Evolutionary conservation across 2,329 filamentous ascomycete genomes (phyloP).

Genomic region (Aspergillus caelatus): DNA sequence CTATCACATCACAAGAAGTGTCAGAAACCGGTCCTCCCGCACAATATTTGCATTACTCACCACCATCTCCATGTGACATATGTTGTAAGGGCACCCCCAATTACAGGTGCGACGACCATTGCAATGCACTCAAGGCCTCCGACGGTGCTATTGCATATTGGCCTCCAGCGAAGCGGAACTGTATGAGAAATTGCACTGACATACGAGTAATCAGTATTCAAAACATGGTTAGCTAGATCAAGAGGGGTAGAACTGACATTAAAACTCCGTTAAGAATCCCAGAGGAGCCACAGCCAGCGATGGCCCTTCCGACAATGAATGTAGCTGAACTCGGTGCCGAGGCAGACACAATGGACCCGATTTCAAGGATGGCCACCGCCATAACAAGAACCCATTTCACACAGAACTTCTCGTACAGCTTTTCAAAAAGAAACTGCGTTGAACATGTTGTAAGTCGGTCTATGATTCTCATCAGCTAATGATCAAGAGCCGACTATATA

Average conservation of each 20-base stretch:
- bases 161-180: background rate
- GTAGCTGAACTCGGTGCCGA: background rate
- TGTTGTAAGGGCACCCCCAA: no score
- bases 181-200: background rate
- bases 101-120: no score
- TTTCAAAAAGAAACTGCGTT: background rate
- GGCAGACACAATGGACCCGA: background rate
- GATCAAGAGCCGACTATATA: background rate
- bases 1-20: no score
- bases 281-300: background rate
- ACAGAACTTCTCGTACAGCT: background rate
- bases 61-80: no score
- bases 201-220: background rate
- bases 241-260: background rate
- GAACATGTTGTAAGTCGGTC: background rate
- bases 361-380: background rate
- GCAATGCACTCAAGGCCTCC: no score
- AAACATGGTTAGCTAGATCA: background rate
- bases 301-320: background rate
- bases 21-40: no score
- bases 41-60: no score
- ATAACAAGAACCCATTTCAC: background rate
- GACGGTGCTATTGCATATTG: no score
- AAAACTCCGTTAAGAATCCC: background rate
- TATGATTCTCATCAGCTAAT: background rate